Base-by-base conservation (phyloP, 2,329 filamentous ascomycete species). In the Microascus cirrosus region DNA sequence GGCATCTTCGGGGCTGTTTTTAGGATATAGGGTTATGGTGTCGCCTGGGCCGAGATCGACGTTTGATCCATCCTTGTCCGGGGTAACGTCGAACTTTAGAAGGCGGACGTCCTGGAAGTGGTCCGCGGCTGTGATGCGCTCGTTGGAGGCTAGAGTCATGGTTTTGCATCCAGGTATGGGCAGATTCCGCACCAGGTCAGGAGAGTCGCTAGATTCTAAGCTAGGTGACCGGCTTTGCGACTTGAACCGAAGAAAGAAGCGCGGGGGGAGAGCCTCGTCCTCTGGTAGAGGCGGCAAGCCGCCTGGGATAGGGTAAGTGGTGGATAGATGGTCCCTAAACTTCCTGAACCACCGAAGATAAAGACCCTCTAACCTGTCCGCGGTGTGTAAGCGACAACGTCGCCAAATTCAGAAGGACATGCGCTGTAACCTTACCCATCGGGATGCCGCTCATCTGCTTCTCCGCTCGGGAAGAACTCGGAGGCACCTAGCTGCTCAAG, bases 21-120 rank as follows among this genome's bases (percentile, higher is more conserved):
- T 93, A 4, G 94, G 93, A 60, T 87, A 91, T 20, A 99, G 81
- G 6, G 85, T 84, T 7, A 95, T 74, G 25, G 89, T 86, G 64
- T 95, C 89, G 6, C 93, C 92, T 0, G 94, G 91, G 0, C 85
- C 53, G 69, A 74, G 68, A 73, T 69, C 53, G 65, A 69, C 56
- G 1, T 63, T 61, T 2, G 65, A 24, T 20, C 61, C 57, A 6
- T 61, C 11, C 61, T n/a, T 58, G 12, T n/a, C 6, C 48, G 45
- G 53, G 36, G 24, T 12, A 68, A 83, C 64, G 10, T 74, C 76
- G 15, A 97, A 76, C 1, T 76, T 79, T n/a, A 96, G 71, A 56
- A 89, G 82, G 0, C 94, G 87, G 52, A 97, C 93, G 73, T 99
- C 94, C 74, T 99, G 94, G 86, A 90, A 96, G 72, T 99, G 94